phyloP scores from a whole-genome alignment of 2,329 filamentous ascomycete genomes.

The Hypoxylon sp. region DNA sequence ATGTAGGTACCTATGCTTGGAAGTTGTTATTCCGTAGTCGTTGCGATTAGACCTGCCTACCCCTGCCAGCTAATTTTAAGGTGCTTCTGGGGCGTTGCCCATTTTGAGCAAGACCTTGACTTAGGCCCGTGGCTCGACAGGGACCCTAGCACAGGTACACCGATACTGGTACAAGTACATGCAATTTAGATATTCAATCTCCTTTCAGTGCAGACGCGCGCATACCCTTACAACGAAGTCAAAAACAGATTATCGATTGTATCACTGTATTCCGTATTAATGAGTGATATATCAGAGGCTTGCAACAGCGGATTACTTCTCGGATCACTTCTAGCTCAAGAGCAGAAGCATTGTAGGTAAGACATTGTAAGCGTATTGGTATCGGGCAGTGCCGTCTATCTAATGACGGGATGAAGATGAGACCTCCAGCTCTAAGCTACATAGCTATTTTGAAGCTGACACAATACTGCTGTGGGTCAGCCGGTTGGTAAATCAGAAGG shows the following conservation, averaged over 20 bases:
- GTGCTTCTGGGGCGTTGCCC: constrained; percentile 43
- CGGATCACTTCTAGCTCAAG: background rate
- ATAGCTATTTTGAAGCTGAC: constrained; percentile 24
- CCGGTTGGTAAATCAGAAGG: constrained; percentile 30
- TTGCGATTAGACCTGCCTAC: constrained; percentile 36
- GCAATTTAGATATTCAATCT: background rate
- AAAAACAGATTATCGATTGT: background rate
- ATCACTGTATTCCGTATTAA: background rate
- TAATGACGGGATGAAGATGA: constrained; percentile 9
- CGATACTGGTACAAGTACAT: background rate
- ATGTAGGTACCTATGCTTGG: constrained; percentile 31
- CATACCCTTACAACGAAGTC: constrained; percentile 1
- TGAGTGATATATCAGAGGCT: background rate
- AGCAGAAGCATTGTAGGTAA: background rate
- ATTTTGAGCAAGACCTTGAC: constrained; percentile 32
- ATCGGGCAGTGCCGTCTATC: background rate
- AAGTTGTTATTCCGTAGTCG: constrained; percentile 1
- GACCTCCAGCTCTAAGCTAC: constrained; percentile 1
- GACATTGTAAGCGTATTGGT: background rate
- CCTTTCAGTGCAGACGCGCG: background rate
- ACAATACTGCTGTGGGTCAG: constrained; percentile 20
- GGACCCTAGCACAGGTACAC: constrained; percentile 26
- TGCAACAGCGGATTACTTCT: background rate
- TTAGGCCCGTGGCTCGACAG: constrained; percentile 33
- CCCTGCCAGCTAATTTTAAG: constrained; percentile 49